Evolutionary conservation across 2,329 filamentous ascomycete genomes (phyloP), one percentile per base, ranked within the genome.

Genomic region (Leptographium flavum): DNA sequence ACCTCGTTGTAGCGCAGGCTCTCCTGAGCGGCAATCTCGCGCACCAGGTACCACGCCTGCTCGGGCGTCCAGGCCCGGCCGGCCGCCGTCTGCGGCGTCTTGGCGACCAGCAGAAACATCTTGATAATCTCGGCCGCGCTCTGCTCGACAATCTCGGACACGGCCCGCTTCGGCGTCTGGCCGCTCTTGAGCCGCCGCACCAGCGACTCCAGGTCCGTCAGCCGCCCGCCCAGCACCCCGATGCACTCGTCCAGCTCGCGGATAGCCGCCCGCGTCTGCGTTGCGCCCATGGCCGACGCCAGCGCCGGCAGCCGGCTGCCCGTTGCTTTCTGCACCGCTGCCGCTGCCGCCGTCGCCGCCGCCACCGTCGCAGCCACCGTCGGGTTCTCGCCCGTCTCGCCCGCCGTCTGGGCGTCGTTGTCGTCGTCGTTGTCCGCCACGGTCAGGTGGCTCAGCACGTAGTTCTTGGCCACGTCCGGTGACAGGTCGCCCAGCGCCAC

Each of bases 201-300:
- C 37, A 98, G 76, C 57, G 92, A 93, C 58, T 96, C 90, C 19
- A 98, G 79, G 57, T 98, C 92, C 0, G 87, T 94, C n/a, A 98
- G 72, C 4, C 92, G 84, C 2, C 92, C 92, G 21, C 92, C 92
- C 2, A 98, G 73, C 0, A 80, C 74, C 25, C 79, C 74, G 52
- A 96, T 93, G 53, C 84, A 88, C 25, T 72, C 72, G 55, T 95
- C 87, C 2, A 98, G 72, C 50, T 88, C 84, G 1, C 63, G 60
- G 7, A 92, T 67, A 50, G 87, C 60, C 3, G 60, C 58, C 2
- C 58, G 40, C 28, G 43, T 51, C 3, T 46, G 22, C 36, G 17
- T 14, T 7, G 32, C 23, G 10, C 10, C 17, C 14, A 25, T 25
- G 13, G 27, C 11, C 2, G 11, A 13, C 32, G 28, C 22, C 13